phyloP scores from a whole-genome alignment of 768 basidiomycete genomes.

The Gelatoporia subvermispora region DNA sequence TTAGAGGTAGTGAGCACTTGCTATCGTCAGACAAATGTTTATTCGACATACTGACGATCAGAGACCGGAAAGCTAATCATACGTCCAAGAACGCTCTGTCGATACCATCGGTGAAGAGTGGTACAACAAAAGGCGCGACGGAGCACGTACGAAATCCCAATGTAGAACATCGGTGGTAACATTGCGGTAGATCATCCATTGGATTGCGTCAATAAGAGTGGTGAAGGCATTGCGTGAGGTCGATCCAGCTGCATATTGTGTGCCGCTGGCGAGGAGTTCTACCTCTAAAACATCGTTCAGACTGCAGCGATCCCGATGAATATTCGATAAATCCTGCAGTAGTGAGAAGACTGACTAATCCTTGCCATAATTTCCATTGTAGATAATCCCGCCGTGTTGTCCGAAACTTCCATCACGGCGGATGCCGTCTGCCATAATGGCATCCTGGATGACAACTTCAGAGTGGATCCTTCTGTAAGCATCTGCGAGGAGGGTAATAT shows the following conservation, averaged over 20 bases:
- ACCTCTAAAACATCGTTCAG: constrained; percentile 58
- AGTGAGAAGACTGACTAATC: constrained; percentile 31
- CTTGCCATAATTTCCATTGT: constrained; percentile 62
- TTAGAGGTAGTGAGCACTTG: neutral
- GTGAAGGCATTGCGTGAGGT: constrained; percentile 43
- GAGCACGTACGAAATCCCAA: constrained; percentile 63
- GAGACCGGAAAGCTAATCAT: constrained; percentile 64
- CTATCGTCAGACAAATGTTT: neutral
- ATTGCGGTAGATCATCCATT: constrained; percentile 71
- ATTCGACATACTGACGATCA: constrained; percentile 34
- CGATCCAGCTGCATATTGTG: constrained; percentile 41
- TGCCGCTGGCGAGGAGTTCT: constrained; percentile 57
- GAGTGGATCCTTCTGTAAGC: constrained; percentile 39
- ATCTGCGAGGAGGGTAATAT: constrained; percentile 19
- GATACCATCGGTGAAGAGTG: neutral
- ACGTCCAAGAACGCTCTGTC: constrained; percentile 56
- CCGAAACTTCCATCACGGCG: constrained; percentile 37
- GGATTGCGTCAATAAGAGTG: constrained; percentile 50
- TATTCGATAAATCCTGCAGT: neutral
- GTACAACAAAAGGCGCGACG: neutral
- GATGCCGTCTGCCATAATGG: constrained; percentile 55
- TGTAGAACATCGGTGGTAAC: constrained; percentile 50
- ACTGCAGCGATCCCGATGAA: constrained; percentile 21
- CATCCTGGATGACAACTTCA: constrained; percentile 47
- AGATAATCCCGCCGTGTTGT: constrained; percentile 48